Evolutionary conservation across 495 filamentous ascomycete species (phyloP), one percentile per base, ranked within the genome.

Genomic region (Talaromyces thailandensis): DNA sequence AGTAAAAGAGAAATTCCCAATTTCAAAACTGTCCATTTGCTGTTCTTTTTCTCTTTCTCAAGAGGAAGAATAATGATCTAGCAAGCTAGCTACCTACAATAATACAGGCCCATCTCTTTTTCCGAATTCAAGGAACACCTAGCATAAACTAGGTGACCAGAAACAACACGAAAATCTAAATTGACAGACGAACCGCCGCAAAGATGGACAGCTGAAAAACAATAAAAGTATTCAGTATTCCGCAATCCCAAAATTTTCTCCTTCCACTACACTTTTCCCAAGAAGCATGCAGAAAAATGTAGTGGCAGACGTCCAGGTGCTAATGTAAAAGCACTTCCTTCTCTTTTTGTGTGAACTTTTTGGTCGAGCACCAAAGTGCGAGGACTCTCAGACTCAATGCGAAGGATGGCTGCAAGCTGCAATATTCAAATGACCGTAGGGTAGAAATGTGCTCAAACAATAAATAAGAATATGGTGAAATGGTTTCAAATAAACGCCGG

Each of bases 231-330:
- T 45, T 45, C 43, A 60, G n/a, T 14, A 51, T 45, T 45, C 43
- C 48, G 50, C 43, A 29, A 29, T 55, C 60, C 60, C 60, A 35
- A 62, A 32, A 55, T 6, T 52, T 62, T 32, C 60, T 52, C 60
- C 60, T 62, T 62, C 60, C 60, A 62, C 60, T 52, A 50, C 40
- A 9, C 58, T 29, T 18, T 60, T 11, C 35, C 7, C 25, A 28
- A n/a, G n/a, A 52, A 51, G 12, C 37, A 52, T 28, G 40, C 29
- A 45, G 35, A 32, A 53, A 35, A 35, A 29, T 16, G 26, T 35
- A 31, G 60, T 62, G 60, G 60, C 60, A 51, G 60, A 52, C 45
- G 40, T 52, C 37, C 43, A 62, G 60, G 55, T 57, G 55, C 55
- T 57, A 52, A 52, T n/a, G 60, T 32, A 48, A 23, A 52, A 35